phyloP scores from a whole-genome alignment of 371 early-diverging fungal genomes.

The Paraphysoderma sedebokerense region DNA sequence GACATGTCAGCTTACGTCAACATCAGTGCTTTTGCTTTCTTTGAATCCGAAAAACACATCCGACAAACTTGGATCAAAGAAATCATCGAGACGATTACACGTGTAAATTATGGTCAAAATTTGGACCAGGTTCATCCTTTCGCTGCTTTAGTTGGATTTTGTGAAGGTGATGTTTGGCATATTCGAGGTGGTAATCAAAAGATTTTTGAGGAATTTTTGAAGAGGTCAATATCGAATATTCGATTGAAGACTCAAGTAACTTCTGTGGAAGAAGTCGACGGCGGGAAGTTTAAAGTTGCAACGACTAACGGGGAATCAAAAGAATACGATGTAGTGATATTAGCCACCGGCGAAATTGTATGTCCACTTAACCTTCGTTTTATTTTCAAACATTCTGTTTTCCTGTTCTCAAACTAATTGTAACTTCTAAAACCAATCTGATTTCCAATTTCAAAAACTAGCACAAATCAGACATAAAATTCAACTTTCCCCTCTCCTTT shows the following conservation, averaged over 20 bases:
- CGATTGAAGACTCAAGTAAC: conserved; percentile 22
- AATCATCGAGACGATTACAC: conserved; percentile 34
- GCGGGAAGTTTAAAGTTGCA: conserved; percentile 16
- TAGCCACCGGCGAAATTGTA: conserved; percentile 31
- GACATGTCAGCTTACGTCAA: conserved; percentile 12
- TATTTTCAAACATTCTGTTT: neutral
- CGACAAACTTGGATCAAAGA: conserved; percentile 18
- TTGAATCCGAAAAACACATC: conserved; percentile 15
- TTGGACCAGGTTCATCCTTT: conserved; percentile 37
- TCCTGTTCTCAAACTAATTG: neutral
- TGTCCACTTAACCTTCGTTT: neutral
- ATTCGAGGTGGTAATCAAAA: conserved; percentile 34
- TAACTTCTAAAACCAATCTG: conserved; percentile 7
- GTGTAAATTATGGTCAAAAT: conserved; percentile 56
- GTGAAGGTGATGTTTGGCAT: neutral
- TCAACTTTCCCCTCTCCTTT: conserved; percentile 3
- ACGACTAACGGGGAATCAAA: conserved; percentile 18
- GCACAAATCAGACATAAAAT: conserved; percentile 10
- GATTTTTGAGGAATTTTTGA: conserved; percentile 43
- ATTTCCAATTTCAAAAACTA: conserved; percentile 15
- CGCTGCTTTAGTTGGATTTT: conserved; percentile 26
- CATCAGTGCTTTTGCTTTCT: conserved; percentile 17
- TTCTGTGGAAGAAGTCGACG: conserved; percentile 3
- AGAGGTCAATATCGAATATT: conserved; percentile 23
- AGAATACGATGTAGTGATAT: conserved; percentile 31